Evolutionary conservation across 257 asterid species (phyloP), one percentile per base, ranked within the genome.

Genomic region (Forsythia suspensa): DNA sequence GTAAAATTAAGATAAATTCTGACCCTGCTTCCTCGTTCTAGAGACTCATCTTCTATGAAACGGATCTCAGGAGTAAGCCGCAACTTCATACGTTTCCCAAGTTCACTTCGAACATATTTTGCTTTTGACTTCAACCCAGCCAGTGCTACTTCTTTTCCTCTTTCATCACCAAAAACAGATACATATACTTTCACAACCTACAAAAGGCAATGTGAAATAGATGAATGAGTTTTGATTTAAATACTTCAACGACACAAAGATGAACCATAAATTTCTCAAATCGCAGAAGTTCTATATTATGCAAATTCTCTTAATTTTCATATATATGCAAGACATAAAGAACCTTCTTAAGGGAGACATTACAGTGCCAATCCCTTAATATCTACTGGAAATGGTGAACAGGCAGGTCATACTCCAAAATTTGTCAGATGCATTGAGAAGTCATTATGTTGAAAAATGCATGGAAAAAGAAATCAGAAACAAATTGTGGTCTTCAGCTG

Each of bases 1-100:
- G 24, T 39, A 74, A 73, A 79, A 75, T 34, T 46, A 72, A 18
- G 18, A 51, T 9, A 21, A 74, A 13, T 78, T 69, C 97, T 91
- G 2, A 96, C 99, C 94, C 99, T 87, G 97, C 99, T 96, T 87
- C 99, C 99, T 71, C 97, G 90, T 86, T 94, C 99, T 74, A 88
- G 72, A 84, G 99, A 87, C 82, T 94, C 97, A 8, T 96, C 99
- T 87, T 96, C 99, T 36, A 96, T 81, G 86, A 96, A 96, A 34
- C 98, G 95, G 73, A 96, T 81, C 88, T 96, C 98, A 29, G 99
- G 99, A 43, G 99, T 96, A 83, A 94, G 89, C 77, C 99, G 91
- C 89, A 96, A 82, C 91, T 90, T 94, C 97, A 96, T 90, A 70
- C 99, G 97, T 87, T 84, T 92, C 44, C 99, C 98, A 79, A 96